Conservation (phyloP, 208 protist genomes). For the Trypanosoma brucei region DNA sequence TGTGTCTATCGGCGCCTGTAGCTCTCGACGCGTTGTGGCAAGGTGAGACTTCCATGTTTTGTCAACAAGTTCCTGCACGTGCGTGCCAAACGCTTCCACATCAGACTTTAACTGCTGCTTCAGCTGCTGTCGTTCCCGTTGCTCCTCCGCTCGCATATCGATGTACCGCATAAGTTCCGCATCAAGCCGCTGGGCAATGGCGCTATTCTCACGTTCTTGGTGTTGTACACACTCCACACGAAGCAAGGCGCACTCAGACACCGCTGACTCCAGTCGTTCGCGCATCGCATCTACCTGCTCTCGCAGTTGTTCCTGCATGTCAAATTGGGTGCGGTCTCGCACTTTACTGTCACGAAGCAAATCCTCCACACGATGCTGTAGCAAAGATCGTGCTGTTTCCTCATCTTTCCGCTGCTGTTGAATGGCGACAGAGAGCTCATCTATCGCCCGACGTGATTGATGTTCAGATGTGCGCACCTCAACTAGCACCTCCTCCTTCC, state of each 20-base stretch:
- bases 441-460: slow-evolving; percentile 41
- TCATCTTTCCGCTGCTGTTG: slow-evolving; percentile 30
- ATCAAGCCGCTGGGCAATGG: slow-evolving; percentile 61
- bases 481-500: slow-evolving; percentile 73
- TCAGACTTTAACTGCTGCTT: slow-evolving; percentile 37
- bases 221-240: slow-evolving; percentile 51
- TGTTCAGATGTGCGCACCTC: slow-evolving; percentile 53
- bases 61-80: slow-evolving; percentile 43
- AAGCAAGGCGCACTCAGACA: slow-evolving; percentile 38
- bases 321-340: slow-evolving; percentile 37
- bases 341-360: slow-evolving; percentile 27
- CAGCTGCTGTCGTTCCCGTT: slow-evolving; percentile 40
- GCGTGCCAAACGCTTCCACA: slow-evolving; percentile 13
- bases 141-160: slow-evolving; percentile 63
- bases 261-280: slow-evolving; percentile 36
- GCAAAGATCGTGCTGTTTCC: slow-evolving; percentile 25
- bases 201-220: slow-evolving; percentile 54
- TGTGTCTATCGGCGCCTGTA: slow-evolving; percentile 40
- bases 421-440: slow-evolving; percentile 40
- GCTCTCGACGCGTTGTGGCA: slow-evolving; percentile 31
- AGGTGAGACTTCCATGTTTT: slow-evolving; percentile 45
- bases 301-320: slow-evolving; percentile 43
- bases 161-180: slow-evolving; percentile 57
- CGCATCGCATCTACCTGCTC: slow-evolving; percentile 61
- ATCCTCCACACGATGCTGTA: slow-evolving; percentile 58